Evolutionary conservation across 108 stramenopile genomes (phyloP), one percentile per base, ranked within the genome.

Genomic region (Skeletonema costatum): DNA sequence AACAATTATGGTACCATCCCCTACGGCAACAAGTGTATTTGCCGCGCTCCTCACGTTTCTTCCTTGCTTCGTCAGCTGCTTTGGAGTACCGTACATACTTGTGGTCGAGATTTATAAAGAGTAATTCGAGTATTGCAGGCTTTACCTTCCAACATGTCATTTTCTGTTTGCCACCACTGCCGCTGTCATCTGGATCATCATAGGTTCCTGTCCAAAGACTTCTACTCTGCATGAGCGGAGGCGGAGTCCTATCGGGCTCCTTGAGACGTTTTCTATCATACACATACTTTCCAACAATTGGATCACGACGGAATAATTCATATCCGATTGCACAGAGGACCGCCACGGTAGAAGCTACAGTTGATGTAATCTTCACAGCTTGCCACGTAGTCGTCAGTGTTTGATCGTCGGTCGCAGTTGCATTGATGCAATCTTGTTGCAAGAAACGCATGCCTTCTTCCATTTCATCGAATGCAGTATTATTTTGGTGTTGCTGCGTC

Each of bases 211-310:
- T 63, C 83, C 79, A 80, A 36, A 80, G 42, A 44, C 83, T 84
- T 25, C 83, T 63, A 76, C 83, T 81, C 16, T 56, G 19, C 83
- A 84, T 84, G 5, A 84, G 36, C 1, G 83, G 83, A 10, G 83
- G 83, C 1, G 83, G 83, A 41, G 80, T 70, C 21, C 83, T 32
- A 19, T 60, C 59, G 1, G 83, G 83, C 30, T 84, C 75, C 31
- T 39, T 76, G 56, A 81, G 35, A 10, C 83, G 42, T 32, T 76
- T 76, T 6, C 83, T 80, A 77, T 84, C 83, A 51, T 82, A 82
- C 12, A 79, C 73, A 58, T 80, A 79, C 48, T 79, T 80, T 2
- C 73, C 73, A 9, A 79, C 68, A 32, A 80, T 75, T 2, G 82
- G 82, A 68, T 83, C 78, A 19, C 78, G 72, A 14, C 82, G 73